These are phyloP conservation scores for Ustilago xerochloae DNA, from an alignment of 1,284 basidiomycete species.

Conservation along the genomic window DNA sequence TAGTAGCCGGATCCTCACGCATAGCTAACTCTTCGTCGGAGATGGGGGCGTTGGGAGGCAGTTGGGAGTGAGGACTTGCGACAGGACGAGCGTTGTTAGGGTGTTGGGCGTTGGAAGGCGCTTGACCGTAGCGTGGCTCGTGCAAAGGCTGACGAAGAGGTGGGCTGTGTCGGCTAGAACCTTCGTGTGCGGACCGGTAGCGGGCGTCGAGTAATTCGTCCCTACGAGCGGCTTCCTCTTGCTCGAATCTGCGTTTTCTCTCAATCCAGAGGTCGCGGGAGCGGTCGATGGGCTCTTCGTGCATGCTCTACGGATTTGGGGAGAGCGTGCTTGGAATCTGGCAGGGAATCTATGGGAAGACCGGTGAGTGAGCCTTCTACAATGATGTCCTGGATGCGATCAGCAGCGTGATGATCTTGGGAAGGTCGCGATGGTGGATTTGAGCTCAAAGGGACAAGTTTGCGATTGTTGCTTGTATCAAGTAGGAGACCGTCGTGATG, in stretches of 20 bases:
- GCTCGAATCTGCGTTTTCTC: constrained; percentile 48
- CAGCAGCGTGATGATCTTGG: background rate
- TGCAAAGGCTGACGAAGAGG: constrained; percentile 19
- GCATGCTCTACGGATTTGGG: constrained; percentile 39
- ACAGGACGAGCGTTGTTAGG: constrained; percentile 12
- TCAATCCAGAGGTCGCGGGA: constrained; percentile 52
- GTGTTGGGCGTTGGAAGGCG: constrained; percentile 1
- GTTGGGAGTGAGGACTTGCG: constrained; percentile 29
- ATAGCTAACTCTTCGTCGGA: constrained; percentile 25
- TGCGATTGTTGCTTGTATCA: too few species aligned
- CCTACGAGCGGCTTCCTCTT: constrained; percentile 35
- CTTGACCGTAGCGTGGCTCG: constrained; percentile 30
- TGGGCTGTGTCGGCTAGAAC: constrained; percentile 25
- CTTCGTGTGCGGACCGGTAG: constrained; percentile 31
- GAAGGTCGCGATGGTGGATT: too few species aligned
- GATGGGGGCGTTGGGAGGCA: constrained; percentile 14
- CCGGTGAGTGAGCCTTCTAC: background rate
- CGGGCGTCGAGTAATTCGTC: constrained; percentile 41
- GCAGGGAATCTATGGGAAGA: background rate
- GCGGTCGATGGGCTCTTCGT: constrained; percentile 52
- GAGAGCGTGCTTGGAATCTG: constrained; percentile 6
- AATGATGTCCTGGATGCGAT: background rate
- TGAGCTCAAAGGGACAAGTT: too few species aligned
- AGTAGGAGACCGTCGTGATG: too few species aligned
- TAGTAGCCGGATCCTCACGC: constrained; percentile 36